phyloP scores from a whole-genome alignment of 2,329 filamentous ascomycete genomes.

The Knoxdaviesia proteae region DNA sequence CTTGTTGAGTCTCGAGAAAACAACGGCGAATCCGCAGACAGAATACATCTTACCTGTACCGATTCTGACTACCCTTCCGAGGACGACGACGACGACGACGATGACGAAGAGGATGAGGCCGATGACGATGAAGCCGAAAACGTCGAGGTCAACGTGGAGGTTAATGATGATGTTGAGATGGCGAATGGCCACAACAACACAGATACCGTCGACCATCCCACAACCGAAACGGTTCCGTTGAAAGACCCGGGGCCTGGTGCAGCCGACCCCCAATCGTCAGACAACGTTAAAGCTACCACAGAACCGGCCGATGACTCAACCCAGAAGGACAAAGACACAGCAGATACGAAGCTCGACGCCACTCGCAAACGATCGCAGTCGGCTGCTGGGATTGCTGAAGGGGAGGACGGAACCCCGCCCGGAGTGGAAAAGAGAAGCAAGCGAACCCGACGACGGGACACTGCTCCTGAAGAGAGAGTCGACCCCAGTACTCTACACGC shows the following conservation, averaged over 20 bases:
- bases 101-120: conserved; percentile 1
- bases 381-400: conserved; percentile 33
- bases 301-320: conserved; percentile 12
- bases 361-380: conserved; percentile 43
- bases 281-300: conserved; percentile 7
- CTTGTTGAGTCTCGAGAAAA: conserved; percentile 11
- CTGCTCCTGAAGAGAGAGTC: conserved; percentile 27
- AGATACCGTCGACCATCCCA: background rate
- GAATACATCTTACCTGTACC: conserved; percentile 1
- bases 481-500: conserved; percentile 31
- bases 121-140: conserved; percentile 2
- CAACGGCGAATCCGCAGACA: conserved; percentile 2
- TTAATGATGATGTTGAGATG: background rate
- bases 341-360: conserved; percentile 12
- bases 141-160: too few relatives aligned
- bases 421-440: conserved; percentile 41
- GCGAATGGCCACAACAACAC: conserved; percentile 8
- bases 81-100: background rate
- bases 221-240: too few relatives aligned
- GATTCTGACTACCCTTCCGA: background rate
- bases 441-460: conserved; percentile 39
- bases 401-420: conserved; percentile 30
- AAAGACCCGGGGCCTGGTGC: too few relatives aligned
- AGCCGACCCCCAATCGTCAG: conserved; percentile 1
- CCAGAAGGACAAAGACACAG: conserved; percentile 13